Base-by-base conservation (phyloP, 768 basidiomycete species). In the Imleria badia region DNA sequence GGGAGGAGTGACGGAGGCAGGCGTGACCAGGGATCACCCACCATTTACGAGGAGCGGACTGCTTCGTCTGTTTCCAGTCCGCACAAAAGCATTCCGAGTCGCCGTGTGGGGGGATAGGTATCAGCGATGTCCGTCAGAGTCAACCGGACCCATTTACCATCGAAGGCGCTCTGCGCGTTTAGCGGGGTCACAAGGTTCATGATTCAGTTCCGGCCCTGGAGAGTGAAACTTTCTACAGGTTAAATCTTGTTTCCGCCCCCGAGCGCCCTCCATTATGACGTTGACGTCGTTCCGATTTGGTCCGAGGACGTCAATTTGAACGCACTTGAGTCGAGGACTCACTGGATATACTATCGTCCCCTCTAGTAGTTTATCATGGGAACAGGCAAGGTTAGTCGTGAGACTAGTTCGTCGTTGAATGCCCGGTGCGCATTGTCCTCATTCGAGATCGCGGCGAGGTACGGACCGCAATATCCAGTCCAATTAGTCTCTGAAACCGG, bases 311-410 rank as follows among this genome's bases (percentile, higher is more conserved):
- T 26, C 46, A 39, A n/a, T 36, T 14, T 2, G 42, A 38, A 20
- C 60, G 38, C 60, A 62, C 42, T 58, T 38, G 60, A 61, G 60
- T 31, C 26, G 13, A 31, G 3, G n/a, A 23, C 44, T 34, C 54
- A n/a, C 19, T 46, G 39, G 34, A 2, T 33, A 30, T 14, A 20
- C 11, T 30, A 12, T 17, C 20, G 11, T 11, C 12, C 23, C 20
- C 13, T 19, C 26, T 3, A 30, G 26, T 39, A 29, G 30, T 20
- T 26, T 14, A 19, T 17, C 17, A 9, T 29, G 6, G 11, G 14
- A 22, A 31, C 30, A 35, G 29, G 23, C n/a, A 19, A 23, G n/a
- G 6, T 38, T n/a, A 29, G 20, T 42, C 17, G 23, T 8, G 12
- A 6, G 23, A n/a, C 15, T 10, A 38, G 17, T 17, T 38, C 36